Conservation (phyloP, 1,284 basidiomycete genomes). For the Malassezia slooffiae region DNA sequence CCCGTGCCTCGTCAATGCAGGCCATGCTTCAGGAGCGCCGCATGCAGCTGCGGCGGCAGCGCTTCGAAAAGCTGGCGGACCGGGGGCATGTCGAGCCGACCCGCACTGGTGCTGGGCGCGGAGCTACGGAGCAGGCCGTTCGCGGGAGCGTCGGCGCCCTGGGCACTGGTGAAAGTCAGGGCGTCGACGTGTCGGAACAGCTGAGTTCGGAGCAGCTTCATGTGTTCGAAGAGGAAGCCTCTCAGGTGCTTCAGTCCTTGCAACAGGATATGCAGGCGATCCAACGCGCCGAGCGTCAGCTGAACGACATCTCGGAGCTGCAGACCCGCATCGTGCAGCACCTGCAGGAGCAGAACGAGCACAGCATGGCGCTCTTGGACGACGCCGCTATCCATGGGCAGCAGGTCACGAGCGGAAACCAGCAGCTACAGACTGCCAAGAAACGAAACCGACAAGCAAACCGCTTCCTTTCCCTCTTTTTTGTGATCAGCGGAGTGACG, state of each 20-base stretch:
- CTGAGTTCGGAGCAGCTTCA: conserved; percentile 63
- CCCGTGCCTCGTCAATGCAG: conserved; percentile 64
- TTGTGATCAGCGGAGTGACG: conserved; percentile 71
- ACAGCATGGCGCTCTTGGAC: conserved; percentile 76
- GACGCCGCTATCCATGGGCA: conserved; percentile 73
- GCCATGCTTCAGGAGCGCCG: conserved; percentile 67
- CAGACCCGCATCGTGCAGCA: conserved; percentile 79
- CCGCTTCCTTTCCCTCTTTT: conserved; percentile 70
- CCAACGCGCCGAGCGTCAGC: conserved; percentile 71
- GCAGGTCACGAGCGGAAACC: conserved; percentile 73
- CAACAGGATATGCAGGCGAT: conserved; percentile 73
- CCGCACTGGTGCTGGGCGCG: background rate
- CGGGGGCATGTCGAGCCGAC: background rate
- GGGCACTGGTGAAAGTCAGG: conserved; percentile 3
- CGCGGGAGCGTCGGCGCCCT: conserved; percentile 5
- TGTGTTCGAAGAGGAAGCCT: conserved; percentile 80
- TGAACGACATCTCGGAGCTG: conserved; percentile 77
- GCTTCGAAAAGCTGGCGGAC: conserved; percentile 13
- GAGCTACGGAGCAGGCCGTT: background rate
- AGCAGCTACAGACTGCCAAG: conserved; percentile 69
- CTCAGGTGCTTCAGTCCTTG: conserved; percentile 65
- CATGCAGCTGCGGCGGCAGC: conserved; percentile 25
- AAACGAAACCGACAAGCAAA: conserved; percentile 69
- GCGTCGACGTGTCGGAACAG: conserved; percentile 23
- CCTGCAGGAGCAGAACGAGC: conserved; percentile 72